Conservation (phyloP, 2,329 filamentous ascomycete species). For the Colletotrichum limetticola region DNA sequence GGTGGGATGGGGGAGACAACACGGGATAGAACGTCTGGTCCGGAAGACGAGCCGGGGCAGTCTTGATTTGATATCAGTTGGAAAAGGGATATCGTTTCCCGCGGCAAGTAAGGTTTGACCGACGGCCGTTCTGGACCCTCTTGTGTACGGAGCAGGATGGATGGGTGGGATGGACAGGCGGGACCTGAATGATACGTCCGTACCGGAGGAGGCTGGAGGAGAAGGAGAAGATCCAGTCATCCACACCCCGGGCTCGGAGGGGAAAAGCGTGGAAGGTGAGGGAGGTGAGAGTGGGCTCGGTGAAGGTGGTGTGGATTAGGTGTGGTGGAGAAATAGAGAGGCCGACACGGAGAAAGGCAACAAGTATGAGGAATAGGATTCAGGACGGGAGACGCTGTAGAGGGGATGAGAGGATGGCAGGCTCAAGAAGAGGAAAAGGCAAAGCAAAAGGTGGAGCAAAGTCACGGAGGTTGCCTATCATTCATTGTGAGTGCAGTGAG, state of each 20-base stretch:
- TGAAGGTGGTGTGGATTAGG: not conserved
- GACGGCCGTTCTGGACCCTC: not conserved
- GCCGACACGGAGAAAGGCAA: not conserved
- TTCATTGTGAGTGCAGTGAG: not conserved
- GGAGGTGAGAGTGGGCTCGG: not conserved
- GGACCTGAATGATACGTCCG: conserved; percentile 13
- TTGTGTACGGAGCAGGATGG: not conserved
- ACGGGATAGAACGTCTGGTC: not conserved
- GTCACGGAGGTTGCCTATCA: not conserved
- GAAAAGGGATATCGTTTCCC: not conserved
- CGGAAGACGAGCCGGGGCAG: not conserved
- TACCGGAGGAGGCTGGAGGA: conserved; percentile 15
- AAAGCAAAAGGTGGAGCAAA: not conserved
- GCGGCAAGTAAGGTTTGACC: not conserved
- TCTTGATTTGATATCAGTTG: not conserved
- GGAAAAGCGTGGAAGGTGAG: not conserved
- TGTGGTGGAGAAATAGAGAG: not conserved
- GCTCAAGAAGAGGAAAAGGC: not conserved
- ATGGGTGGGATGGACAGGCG: not conserved
- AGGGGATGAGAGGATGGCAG: not conserved
- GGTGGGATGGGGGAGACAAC: not conserved
- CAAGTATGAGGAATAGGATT: not conserved
- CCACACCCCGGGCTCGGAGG: not conserved
- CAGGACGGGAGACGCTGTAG: too few relatives aligned
- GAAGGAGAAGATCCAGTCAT: not conserved